Evolutionary conservation across 805 yeast species (phyloP), one percentile per base, ranked within the genome.

Genomic region (Candida palmyrensis): DNA sequence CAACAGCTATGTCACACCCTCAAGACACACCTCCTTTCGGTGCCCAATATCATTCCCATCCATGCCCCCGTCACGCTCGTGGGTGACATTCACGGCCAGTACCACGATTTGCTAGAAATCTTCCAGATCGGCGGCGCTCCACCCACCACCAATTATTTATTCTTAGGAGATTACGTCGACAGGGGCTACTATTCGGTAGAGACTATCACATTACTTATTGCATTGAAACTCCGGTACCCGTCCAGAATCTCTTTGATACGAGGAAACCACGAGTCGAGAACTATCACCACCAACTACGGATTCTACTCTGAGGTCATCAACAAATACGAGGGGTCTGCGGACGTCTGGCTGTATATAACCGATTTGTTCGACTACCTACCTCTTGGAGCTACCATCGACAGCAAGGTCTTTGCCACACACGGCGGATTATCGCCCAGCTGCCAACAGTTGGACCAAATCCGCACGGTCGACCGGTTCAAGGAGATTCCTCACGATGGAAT

Each of bases 401-500:
- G 88, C 49, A 76, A 79, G 25, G 75, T 94, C 3, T 92, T 92
- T 55, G 94, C 97, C 47, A 90, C 90, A 4, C 99, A 92, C 53
- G 99, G 99, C 4, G 98, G 98, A 0, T 61, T 92, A 5, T 85
- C 96, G 4, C 99, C 99, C 0, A 85, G 88, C 42, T 86, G 95
- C 29, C 97, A 90, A 51, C 84, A 92, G 6, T 72, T 92, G 15
- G 97, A 92, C 53, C 97, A 94, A 44, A 86, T 92, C 32, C 71
- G 83, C 42, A 79, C 92, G 11, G 80, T 94, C 6, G 98, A 92
- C 57, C 57, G 99, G 38, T 90, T 88, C 53, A 76, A 80, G 43
- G 99, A 92, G 55, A 87, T 94, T 9, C 99, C 99, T 0, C 98
- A 94, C 47, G 98, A 92, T 55, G 99, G 99, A 0, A 95, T 97